A percentile compares a stretch with the other conserved stretches of the same genome.
Conservation (phyloP, 2,329 filamentous ascomycete species). For the Trichoderma sp. region DNA sequence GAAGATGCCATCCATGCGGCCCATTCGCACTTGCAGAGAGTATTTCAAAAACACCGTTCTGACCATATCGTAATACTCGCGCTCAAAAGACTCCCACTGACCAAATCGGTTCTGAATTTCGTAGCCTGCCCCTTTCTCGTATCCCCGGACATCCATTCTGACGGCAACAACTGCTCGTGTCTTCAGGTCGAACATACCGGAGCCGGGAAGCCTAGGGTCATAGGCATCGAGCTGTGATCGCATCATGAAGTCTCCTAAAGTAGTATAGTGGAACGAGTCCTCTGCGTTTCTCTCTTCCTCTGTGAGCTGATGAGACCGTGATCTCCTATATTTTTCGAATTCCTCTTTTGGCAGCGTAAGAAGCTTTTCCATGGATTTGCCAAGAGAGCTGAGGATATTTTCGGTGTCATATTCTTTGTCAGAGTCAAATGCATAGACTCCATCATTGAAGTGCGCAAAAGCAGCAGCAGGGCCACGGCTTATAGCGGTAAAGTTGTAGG, state of each 20-base stretch:
- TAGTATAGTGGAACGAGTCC: constrained; percentile 87
- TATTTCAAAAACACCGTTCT: constrained; percentile 94
- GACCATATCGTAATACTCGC: constrained; percentile 97
- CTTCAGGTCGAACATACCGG: constrained; percentile 95
- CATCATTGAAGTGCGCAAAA: constrained; percentile 80
- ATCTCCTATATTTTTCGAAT: constrained; percentile 80
- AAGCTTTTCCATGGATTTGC: constrained; percentile 95
- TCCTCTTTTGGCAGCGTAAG: constrained; percentile 80
- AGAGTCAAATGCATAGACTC: constrained; percentile 89
- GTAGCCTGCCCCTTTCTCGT: constrained; percentile 77
- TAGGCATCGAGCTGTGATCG: constrained; percentile 92
- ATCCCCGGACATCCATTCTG: constrained; percentile 77
- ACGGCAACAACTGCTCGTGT: constrained; percentile 90
- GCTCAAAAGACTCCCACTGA: constrained; percentile 86
- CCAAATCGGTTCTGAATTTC: constrained; percentile 78
- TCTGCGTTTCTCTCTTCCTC: constrained; percentile 71
- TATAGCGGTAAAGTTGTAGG: constrained; percentile 69
- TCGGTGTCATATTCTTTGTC: constrained; percentile 88
- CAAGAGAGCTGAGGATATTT: constrained; percentile 87
- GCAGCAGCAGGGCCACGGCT: constrained; percentile 74
- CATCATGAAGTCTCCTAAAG: constrained; percentile 85
- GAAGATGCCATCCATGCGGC: constrained; percentile 98
- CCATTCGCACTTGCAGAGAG: constrained; percentile 93
- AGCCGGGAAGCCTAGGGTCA: constrained; percentile 82
- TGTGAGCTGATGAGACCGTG: constrained; percentile 66